A percentile compares a stretch with the other conserved stretches of the same genome.
These are phyloP conservation scores for Hordeum vulgare DNA, from an alignment of 176 grass and related monocot genomes.

Conservation along the genomic window MorexV3_pseudomolecules_assembly NC_058522.1:233820205-233820704, in stretches of 20 bases:
- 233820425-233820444: conserved; percentile 95
- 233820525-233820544: conserved; percentile 44
- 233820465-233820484: conserved; percentile 81
- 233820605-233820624: conserved; percentile 49
- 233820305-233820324: conserved; percentile 65
- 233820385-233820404: conserved; percentile 58
- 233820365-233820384: conserved; percentile 57
- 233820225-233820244: conserved; percentile 68
- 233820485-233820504: conserved; percentile 64
- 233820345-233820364: conserved; percentile 69
- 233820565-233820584: conserved; percentile 47
- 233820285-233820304: conserved; percentile 60
- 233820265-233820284: conserved; percentile 79
- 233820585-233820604: conserved; percentile 56
- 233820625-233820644: conserved; percentile 49
- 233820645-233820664: conserved; percentile 59
- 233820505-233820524: conserved; percentile 56
- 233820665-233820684: conserved; percentile 55
- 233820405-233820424: conserved; percentile 90
- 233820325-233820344: conserved; percentile 38
- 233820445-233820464: conserved; percentile 93
- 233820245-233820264: conserved; percentile 43
- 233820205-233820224: conserved; percentile 60
- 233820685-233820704: conserved; percentile 47
- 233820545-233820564: conserved; percentile 50